Evolutionary conservation across 2,329 filamentous ascomycete species (phyloP).

Genomic region (Beauveria sp.): DNA sequence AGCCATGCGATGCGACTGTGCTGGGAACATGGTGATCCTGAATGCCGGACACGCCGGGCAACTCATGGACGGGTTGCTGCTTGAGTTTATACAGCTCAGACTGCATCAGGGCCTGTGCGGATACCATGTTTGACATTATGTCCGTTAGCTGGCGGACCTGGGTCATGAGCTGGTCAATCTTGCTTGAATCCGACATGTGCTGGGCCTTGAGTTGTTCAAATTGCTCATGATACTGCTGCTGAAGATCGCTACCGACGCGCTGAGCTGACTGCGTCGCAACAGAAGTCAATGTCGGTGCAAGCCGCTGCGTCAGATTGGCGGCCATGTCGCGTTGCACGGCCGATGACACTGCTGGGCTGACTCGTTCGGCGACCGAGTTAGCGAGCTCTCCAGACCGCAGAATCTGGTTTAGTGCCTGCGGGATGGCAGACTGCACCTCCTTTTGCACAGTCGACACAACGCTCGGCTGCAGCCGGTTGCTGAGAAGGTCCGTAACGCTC

Average conservation of each 20-base stretch:
- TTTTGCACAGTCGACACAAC: conserved; percentile 60
- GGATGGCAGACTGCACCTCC: conserved; percentile 65
- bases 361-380: conserved; percentile 60
- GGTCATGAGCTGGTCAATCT: conserved; percentile 65
- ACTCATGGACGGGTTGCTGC: conserved; percentile 39
- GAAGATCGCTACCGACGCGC: conserved; percentile 59
- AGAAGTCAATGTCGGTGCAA: conserved; percentile 60
- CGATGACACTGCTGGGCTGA: conserved; percentile 57
- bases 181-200: conserved; percentile 44
- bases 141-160: conserved; percentile 60
- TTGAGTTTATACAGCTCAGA: conserved; percentile 53
- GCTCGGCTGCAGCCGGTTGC: conserved; percentile 57
- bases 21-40: conserved; percentile 17
- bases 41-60: conserved; percentile 23
- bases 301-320: conserved; percentile 50
- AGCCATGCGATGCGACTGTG: conserved; percentile 21
- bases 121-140: conserved; percentile 62
- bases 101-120: conserved; percentile 62
- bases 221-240: conserved; percentile 50
- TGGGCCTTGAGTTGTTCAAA: conserved; percentile 45
- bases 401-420: conserved; percentile 45
- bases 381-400: conserved; percentile 68
- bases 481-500: conserved; percentile 64
- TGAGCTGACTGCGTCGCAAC: conserved; percentile 60
- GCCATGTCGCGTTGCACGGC: conserved; percentile 65